Conservation (phyloP, 441 rosid genomes). For the Croton laevigatus region DNA sequence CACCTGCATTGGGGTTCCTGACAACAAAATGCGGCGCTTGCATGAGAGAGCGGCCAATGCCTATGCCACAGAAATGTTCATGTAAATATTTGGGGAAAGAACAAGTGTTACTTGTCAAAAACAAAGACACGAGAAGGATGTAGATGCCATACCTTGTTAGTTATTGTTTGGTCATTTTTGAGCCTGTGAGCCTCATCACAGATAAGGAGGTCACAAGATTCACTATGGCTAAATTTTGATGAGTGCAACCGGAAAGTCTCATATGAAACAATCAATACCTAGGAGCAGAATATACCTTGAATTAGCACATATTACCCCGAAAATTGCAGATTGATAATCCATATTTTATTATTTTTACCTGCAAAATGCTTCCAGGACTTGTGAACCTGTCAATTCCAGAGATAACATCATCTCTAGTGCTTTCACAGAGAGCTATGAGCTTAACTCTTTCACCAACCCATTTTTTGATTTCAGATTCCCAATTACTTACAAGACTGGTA, state of each 20-base stretch:
- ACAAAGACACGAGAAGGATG: slow-evolving; percentile 17
- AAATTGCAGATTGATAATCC: slow-evolving; percentile 17
- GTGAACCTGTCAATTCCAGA: slow-evolving; percentile 84
- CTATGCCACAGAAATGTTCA: slow-evolving; percentile 39
- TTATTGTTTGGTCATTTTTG: slow-evolving; percentile 92
- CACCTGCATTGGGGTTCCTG: slow-evolving; percentile 99
- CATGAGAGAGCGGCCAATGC: slow-evolving; percentile 93
- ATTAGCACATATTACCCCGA: slow-evolving; percentile 31
- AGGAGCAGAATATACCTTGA: slow-evolving; percentile 14
- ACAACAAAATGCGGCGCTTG: slow-evolving; percentile 84
- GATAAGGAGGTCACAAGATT: slow-evolving; percentile 90
- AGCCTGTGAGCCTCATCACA: slow-evolving; percentile 99
- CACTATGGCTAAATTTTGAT: slow-evolving; percentile 69
- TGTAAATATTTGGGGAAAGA: slow-evolving; percentile 20
- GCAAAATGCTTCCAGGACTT: slow-evolving; percentile 56
- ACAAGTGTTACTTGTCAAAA: slow-evolving; percentile 13
- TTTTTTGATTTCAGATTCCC: slow-evolving; percentile 97
- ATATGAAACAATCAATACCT: slow-evolving; percentile 94
- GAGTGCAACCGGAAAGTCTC: slow-evolving; percentile 99
- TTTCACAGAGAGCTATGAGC: slow-evolving; percentile 94
- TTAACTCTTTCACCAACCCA: slow-evolving; percentile 93
- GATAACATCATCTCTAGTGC: slow-evolving; percentile 88
- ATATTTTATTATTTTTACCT: slow-evolving; percentile 62
- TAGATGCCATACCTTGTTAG: slow-evolving; percentile 68
- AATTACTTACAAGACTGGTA: slow-evolving; percentile 97